A percentile compares a stretch with the other conserved stretches of the same genome.
These are phyloP conservation scores for Corchorus capsularis DNA, from an alignment of 345 rosid genomes.

Conservation along the genomic window DNA sequence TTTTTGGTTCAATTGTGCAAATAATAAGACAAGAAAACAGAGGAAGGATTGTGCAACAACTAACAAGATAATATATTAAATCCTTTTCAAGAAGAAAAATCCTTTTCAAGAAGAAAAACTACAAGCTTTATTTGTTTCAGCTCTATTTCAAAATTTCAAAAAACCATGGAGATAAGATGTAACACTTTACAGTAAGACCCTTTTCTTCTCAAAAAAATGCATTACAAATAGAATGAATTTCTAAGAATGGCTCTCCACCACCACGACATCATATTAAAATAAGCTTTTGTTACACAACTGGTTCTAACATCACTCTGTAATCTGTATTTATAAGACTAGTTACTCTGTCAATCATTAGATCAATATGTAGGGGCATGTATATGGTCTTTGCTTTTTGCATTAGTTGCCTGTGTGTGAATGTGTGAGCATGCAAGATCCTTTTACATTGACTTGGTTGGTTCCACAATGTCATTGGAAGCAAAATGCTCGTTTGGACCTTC, in stretches of 20 bases:
- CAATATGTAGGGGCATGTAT: not conserved
- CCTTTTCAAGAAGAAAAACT: not conserved
- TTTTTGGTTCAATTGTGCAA: not conserved
- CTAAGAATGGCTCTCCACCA: not conserved
- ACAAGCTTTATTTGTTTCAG: not conserved
- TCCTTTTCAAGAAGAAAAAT: not conserved
- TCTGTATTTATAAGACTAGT: not conserved
- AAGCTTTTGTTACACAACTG: not conserved
- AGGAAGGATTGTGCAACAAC: not conserved
- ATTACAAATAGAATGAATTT: not conserved
- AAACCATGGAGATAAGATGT: not conserved
- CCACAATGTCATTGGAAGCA: not conserved
- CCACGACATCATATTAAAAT: not conserved
- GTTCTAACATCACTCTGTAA: not conserved
- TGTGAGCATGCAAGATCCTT: not conserved
- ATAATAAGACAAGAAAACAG: not conserved
- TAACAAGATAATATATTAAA: not conserved
- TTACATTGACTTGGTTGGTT: not conserved
- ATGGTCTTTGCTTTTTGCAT: not conserved
- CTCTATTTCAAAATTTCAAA: not conserved
- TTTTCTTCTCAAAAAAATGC: too few species aligned
- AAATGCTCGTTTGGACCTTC: not conserved
- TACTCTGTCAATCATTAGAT: not conserved
- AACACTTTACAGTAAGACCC: not conserved
- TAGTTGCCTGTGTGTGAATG: not conserved